Percentiles rank a stretch among this genome's conserved stretches.
These are phyloP conservation scores for Phytopythium vexans DNA, from an alignment of 352 stramenopile genomes.

Conservation along the genomic window DNA sequence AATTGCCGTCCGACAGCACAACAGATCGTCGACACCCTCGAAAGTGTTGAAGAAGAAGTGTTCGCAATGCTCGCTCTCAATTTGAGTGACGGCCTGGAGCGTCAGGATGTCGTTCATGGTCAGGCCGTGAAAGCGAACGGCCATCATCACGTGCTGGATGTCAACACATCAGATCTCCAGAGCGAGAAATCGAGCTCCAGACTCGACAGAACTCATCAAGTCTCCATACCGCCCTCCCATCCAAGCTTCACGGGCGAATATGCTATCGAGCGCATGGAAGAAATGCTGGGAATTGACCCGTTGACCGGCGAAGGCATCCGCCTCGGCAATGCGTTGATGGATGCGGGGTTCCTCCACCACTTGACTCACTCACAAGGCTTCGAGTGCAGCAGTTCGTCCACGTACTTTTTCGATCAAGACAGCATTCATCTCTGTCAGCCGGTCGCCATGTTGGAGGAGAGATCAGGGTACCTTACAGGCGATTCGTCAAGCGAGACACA, in stretches of 20 bases:
- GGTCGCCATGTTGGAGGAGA: conserved; percentile 32
- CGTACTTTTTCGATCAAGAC: conserved; percentile 56
- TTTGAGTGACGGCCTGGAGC: conserved; percentile 38
- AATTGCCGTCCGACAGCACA: conserved; percentile 39
- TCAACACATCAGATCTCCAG: conserved; percentile 3
- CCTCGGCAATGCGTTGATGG: conserved; percentile 56
- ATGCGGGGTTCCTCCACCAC: conserved; percentile 59
- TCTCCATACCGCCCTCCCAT: no score
- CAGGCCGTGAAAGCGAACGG: no score
- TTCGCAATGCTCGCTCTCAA: conserved; percentile 40
- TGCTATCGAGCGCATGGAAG: conserved; percentile 32
- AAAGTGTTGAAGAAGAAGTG: conserved; percentile 63
- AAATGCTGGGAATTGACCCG: conserved; percentile 19
- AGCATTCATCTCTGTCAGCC: conserved; percentile 42
- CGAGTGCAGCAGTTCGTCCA: conserved; percentile 16
- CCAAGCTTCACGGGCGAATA: conserved; percentile 25
- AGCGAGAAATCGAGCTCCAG: conserved; percentile 11
- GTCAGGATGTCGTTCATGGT: neutral
- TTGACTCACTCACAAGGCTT: conserved; percentile 33
- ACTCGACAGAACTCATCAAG: no score
- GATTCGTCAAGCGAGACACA: no score
- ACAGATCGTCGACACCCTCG: conserved; percentile 42
- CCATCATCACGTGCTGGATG: neutral
- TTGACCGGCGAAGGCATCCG: conserved; percentile 28
- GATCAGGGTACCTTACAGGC: no score